These are phyloP conservation scores for Mesembryanthemum crystallinum DNA, from an alignment of 148 eudicot species.

Conservation along the genomic window DNA sequence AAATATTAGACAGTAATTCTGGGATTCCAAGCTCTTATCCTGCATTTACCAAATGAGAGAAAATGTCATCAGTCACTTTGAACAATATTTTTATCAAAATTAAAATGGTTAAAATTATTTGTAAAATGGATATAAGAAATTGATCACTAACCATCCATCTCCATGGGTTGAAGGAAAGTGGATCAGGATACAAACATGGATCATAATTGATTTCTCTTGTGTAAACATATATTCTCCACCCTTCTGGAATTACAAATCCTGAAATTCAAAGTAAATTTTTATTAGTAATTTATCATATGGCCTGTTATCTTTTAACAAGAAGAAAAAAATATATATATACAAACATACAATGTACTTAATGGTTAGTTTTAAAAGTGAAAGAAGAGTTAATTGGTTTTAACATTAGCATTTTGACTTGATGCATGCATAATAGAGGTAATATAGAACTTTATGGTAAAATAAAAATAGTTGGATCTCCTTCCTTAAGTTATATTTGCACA, in stretches of 20 bases:
- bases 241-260: conserved; percentile 84
- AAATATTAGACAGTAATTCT: conserved; percentile 64
- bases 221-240: conserved; percentile 99
- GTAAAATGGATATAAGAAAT: background rate
- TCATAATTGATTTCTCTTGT: conserved; percentile 92
- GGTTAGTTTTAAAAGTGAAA: background rate
- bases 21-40: conserved; percentile 67
- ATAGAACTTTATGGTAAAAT: background rate
- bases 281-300: background rate
- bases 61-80: background rate
- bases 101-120: background rate
- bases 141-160: conserved; percentile 80
- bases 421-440: no score
- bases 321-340: no score
- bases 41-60: conserved; percentile 27
- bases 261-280: conserved; percentile 17
- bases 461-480: conserved; percentile 1
- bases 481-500: background rate
- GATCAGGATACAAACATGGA: conserved; percentile 70
- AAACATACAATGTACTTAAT: no score
- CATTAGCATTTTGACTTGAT: conserved; percentile 6
- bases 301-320: background rate
- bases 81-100: background rate
- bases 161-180: conserved; percentile 87
- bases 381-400: background rate